Base-by-base conservation (phyloP, 2,329 filamentous ascomycete species). In the Lachnellula occidentalis region DNA sequence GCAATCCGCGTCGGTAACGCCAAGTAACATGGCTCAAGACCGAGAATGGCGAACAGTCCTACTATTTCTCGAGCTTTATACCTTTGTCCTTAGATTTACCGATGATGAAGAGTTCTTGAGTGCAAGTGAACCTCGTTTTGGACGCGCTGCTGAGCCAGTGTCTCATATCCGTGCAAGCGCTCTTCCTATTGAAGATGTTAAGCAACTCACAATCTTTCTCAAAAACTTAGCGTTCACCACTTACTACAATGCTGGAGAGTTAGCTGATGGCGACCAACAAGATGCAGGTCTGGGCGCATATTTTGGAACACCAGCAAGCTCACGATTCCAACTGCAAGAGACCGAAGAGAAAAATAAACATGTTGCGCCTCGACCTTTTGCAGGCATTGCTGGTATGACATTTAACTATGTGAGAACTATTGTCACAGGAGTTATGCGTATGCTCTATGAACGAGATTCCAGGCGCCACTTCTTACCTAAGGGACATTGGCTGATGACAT, bases 41-140 rank as follows among this genome's bases (percentile, higher is more conserved):
- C 58, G 63, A 61, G 90, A 97, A 67, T 99, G 94, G 94, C 85
- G 87, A 17, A 85, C 94, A 1, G 82, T 96, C 42, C 76, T 97
- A 0, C 79, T 99, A 0, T 97, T 99, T 67, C 78, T 99, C 5
- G 94, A 99, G 65, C 79, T 99, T 0, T 99, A 96, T 68, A 90
- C 88, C 2, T 97, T 97, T 68, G 83, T 96, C 2, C 76, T 97
- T 12, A 88, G 94, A 63, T 83, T 97, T 34, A 95, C 92, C 69
- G 94, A 99, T 63, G 94, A 99, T 60, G 92, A 97, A 61, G 94
- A 99, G 64, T 99, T 99, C 67, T 87, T 95, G 58, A 81, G 83
- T 54, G 78, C 78, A 53, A 73, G 80, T 58, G 73, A 70, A 39
- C 73, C 76, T 24, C 61, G 66, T 51, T 55, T 69, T 31, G 61